Conservation (phyloP, 2,329 filamentous ascomycete species). For the Sodiomyces alkalinus region DNA sequence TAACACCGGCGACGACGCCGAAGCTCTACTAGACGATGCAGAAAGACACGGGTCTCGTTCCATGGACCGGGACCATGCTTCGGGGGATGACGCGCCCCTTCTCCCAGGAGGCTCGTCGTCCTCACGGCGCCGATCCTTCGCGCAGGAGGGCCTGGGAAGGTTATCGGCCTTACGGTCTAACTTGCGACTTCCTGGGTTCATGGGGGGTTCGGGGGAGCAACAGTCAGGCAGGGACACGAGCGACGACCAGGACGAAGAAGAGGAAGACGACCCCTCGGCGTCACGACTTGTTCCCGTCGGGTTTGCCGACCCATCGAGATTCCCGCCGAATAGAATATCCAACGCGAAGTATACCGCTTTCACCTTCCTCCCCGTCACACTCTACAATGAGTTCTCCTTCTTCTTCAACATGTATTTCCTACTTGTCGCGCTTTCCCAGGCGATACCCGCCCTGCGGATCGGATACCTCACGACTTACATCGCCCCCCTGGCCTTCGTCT, state of each 20-base stretch:
- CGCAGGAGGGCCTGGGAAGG: constrained; percentile 24
- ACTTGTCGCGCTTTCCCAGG: constrained; percentile 84
- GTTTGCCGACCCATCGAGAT: constrained; percentile 55
- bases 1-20: constrained; percentile 48
- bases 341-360: constrained; percentile 96
- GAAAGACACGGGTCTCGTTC: constrained; percentile 36
- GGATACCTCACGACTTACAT: constrained; percentile 93
- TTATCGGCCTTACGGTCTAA: constrained; percentile 33
- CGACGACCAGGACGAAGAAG: constrained; percentile 31
- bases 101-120: constrained; percentile 28
- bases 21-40: constrained; percentile 50
- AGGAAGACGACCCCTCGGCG: constrained; percentile 48
- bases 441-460: constrained; percentile 77
- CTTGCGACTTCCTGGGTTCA: constrained; percentile 53
- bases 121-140: constrained; percentile 20
- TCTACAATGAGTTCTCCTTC: constrained; percentile 99
- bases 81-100: constrained; percentile 62
- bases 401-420: constrained; percentile 99
- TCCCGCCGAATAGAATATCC: constrained; percentile 81
- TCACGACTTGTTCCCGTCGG: constrained; percentile 67
- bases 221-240: constrained; percentile 15
- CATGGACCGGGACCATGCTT: constrained; percentile 43
- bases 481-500: constrained; percentile 79
- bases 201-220: constrained; percentile 25
- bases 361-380: constrained; percentile 82